Base-by-base conservation (phyloP, 768 basidiomycete genomes). In the Coprinellus micaceus region DNA sequence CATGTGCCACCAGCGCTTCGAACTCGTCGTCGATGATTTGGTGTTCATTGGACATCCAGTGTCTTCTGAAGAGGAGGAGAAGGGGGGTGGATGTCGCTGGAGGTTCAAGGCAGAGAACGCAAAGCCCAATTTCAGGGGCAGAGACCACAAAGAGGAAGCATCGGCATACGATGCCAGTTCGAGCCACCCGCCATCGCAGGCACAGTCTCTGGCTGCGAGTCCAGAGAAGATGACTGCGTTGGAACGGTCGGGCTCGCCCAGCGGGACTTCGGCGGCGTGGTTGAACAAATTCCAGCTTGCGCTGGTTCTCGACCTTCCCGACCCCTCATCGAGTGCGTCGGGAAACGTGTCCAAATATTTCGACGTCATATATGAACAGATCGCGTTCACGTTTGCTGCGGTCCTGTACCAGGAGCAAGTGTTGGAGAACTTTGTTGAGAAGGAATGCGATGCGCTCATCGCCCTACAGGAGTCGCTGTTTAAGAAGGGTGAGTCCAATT, bases 41-140 rank as follows among this genome's bases (percentile, higher is more conserved):
- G 91, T 85, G 4, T 98, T 98, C 68, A 79, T 98, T 43, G 97
- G 97, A 0, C 95, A 98, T 68, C 97, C 96, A 1, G 94, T 98
- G 2, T 90, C 88, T 66, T 82, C 82, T 11, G 88, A 90, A 52
- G 64, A 75, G 26, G 85, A 88, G 61, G 90, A 88, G 1, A 75
- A 66, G 13, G 47, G 6, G 47, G 47, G 4, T 30, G 47, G 47
- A n/a, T 15, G 11, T 26, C 30, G 17, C 9, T 94, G 94, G 93
- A 75, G 76, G 39, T 91, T 91, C 68, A 83, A 80, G 65, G 74
- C 76, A n/a, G 87, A 88, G 63, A 84, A 80, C 60, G 61, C 66
- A 50, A 82, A 82, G 61, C 58, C 71, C 40, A 74, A 69, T 36
- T 75, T 80, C 22, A 74, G 85, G 56, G 86, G 85, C 33, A 71